Conservation (phyloP, 2,329 filamentous ascomycete species). For the Clonostachys rosea region DNA sequence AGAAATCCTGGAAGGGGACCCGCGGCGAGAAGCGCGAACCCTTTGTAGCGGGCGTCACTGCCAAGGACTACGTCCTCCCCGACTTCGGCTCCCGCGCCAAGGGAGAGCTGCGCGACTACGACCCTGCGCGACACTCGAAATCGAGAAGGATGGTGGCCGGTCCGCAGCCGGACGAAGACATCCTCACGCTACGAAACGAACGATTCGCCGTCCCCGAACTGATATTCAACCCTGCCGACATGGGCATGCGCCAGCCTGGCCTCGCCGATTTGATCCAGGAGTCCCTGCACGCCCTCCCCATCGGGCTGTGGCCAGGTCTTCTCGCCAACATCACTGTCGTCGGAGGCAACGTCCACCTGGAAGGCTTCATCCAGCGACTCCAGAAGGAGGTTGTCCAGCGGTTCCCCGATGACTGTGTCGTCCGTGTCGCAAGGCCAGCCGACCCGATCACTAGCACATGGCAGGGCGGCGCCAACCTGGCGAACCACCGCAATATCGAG, state of each 20-base stretch:
- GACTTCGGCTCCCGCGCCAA: constrained; percentile 61
- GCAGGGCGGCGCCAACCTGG: constrained; percentile 77
- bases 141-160: constrained; percentile 38
- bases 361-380: constrained; percentile 77
- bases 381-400: constrained; percentile 69
- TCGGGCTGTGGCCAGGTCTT: constrained; percentile 79
- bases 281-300: constrained; percentile 67
- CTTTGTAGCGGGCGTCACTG: constrained; percentile 53
- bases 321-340: constrained; percentile 86
- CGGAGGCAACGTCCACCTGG: constrained; percentile 76
- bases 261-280: constrained; percentile 80
- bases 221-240: constrained; percentile 80
- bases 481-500: constrained; percentile 62
- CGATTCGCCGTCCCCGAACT: constrained; percentile 87
- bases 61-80: constrained; percentile 88
- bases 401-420: constrained; percentile 71
- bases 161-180: constrained; percentile 58
- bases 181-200: constrained; percentile 85
- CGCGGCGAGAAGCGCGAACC: constrained; percentile 48
- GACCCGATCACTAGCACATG: constrained; percentile 80
- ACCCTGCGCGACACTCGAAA: constrained; percentile 57
- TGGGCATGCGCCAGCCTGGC: constrained; percentile 79
- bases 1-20: constrained; percentile 78
- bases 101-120: constrained; percentile 74
- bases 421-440: constrained; percentile 64